A percentile compares a stretch with the other conserved stretches of the same genome.
Conservation (phyloP, 305 asterid species). For the Rubia tinctorum region DNA sequence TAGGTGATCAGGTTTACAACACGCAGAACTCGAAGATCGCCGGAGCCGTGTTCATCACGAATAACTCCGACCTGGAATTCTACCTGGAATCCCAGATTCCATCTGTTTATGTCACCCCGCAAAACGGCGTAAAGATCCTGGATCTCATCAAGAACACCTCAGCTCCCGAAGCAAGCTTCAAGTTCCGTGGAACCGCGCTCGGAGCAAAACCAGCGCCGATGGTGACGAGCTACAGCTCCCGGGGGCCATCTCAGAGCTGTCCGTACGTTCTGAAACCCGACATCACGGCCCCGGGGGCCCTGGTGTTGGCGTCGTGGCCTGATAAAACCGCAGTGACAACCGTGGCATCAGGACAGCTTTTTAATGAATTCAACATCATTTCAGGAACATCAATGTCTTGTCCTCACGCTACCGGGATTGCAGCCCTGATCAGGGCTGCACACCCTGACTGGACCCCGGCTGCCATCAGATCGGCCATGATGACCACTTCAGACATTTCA, state of each 20-base stretch:
- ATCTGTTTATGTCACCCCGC: conserved; percentile 34
- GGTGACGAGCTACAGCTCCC: conserved; percentile 63
- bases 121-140: conserved; percentile 42
- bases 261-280: conserved; percentile 74
- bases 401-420: conserved; percentile 79
- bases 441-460: conserved; percentile 81
- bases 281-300: conserved; percentile 70
- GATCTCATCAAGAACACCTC: conserved; percentile 35
- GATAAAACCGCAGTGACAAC: conserved; percentile 24
- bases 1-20: conserved; percentile 36
- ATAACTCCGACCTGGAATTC: conserved; percentile 38
- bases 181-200: conserved; percentile 38
- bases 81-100: conserved; percentile 42
- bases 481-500: conserved; percentile 53
- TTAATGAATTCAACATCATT: conserved; percentile 48
- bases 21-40: conserved; percentile 27
- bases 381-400: conserved; percentile 90
- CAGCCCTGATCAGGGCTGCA: conserved; percentile 59
- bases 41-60: conserved; percentile 59
- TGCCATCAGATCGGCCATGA: conserved; percentile 79
- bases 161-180: conserved; percentile 37
- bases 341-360: conserved; percentile 32
- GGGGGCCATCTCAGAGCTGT: conserved; percentile 74
- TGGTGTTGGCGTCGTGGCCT: conserved; percentile 75
- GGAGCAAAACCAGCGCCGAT: conserved; percentile 55